These are phyloP conservation scores for Flaveria linearis DNA, from an alignment of 129 eudicot genomes.

Conservation along the genomic window DNA sequence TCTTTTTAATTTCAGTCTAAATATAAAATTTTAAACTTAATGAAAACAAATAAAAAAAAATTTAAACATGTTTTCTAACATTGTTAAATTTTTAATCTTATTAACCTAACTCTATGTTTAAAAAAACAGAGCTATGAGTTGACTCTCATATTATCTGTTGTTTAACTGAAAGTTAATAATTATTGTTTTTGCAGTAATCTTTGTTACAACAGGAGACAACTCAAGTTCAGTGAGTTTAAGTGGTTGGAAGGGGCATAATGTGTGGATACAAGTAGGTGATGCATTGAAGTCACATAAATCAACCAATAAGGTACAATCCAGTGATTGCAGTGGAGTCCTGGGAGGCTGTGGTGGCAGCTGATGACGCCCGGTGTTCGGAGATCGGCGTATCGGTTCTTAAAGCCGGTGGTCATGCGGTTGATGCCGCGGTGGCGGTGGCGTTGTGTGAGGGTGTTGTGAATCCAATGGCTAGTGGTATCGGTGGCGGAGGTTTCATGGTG, in stretches of 20 bases:
- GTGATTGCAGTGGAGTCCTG: slow-evolving; percentile 49
- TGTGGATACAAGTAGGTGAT: slow-evolving; percentile 12
- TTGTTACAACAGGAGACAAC: slow-evolving; percentile 26
- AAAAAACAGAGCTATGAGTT: too few relatives aligned
- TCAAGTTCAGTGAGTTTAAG: slow-evolving; percentile 8
- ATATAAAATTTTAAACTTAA: too few relatives aligned
- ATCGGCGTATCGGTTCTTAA: slow-evolving; percentile 59
- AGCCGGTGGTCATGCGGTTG: slow-evolving; percentile 86
- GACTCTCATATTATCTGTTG: too few relatives aligned
- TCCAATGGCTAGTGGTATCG: slow-evolving; percentile 83
- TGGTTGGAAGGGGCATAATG: too few relatives aligned
- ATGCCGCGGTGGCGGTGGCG: slow-evolving; percentile 91
- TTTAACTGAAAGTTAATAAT: too few relatives aligned
- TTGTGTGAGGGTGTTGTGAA: slow-evolving; percentile 79
- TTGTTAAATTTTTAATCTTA: too few relatives aligned
- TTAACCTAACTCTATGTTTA: too few relatives aligned
- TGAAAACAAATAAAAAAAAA: too few relatives aligned
- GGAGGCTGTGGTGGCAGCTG: slow-evolving; percentile 87
- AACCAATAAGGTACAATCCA: background rate
- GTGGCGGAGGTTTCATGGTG: slow-evolving; percentile 91
- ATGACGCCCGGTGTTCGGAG: slow-evolving; percentile 83
- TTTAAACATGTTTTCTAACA: too few relatives aligned
- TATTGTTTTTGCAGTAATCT: too few relatives aligned
- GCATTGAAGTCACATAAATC: slow-evolving; percentile 11
- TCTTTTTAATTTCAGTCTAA: too few relatives aligned